These are phyloP conservation scores for Fusarium sambucinum DNA, from an alignment of 2,329 filamentous ascomycete genomes.

Conservation along the genomic window DNA sequence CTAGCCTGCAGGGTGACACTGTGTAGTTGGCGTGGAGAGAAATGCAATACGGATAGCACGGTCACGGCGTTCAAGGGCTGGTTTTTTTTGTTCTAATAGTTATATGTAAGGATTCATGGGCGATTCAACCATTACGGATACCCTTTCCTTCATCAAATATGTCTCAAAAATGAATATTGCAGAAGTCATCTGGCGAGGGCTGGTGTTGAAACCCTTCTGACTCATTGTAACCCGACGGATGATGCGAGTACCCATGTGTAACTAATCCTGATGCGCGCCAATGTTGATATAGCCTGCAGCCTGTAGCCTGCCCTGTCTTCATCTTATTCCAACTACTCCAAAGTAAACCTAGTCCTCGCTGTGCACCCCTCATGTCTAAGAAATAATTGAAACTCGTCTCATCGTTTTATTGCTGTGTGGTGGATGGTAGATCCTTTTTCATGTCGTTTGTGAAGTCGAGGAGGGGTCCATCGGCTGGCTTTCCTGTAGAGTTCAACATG, in stretches of 20 bases:
- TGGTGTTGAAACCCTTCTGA: conserved; percentile 48
- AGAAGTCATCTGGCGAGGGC: conserved; percentile 32
- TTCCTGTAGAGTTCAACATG: conserved; percentile 62
- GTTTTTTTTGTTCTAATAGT: conserved; percentile 34
- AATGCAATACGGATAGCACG: conserved; percentile 30
- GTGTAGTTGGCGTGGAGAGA: conserved; percentile 17
- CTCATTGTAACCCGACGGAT: conserved; percentile 45
- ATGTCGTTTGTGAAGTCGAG: conserved; percentile 69
- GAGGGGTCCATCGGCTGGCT: conserved; percentile 61
- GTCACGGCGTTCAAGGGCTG: conserved; percentile 48
- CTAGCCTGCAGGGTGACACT: conserved; percentile 54
- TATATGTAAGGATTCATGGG: conserved; percentile 38
- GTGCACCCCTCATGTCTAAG: conserved; percentile 29
- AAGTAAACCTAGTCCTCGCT: conserved; percentile 35
- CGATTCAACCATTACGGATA: conserved; percentile 36
- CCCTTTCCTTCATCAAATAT: conserved; percentile 36
- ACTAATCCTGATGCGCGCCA: conserved; percentile 45
- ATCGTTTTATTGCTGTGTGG: conserved; percentile 42
- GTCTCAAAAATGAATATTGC: conserved; percentile 23
- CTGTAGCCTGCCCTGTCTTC: conserved; percentile 23
- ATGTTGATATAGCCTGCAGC: conserved; percentile 43
- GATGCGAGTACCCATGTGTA: conserved; percentile 46
- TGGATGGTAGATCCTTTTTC: conserved; percentile 61
- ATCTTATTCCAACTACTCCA: conserved; percentile 37
- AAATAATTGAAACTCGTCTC: conserved; percentile 28